Conservation (phyloP, 2,329 filamentous ascomycete genomes). For the Simplicillium aogashimaense region DNA sequence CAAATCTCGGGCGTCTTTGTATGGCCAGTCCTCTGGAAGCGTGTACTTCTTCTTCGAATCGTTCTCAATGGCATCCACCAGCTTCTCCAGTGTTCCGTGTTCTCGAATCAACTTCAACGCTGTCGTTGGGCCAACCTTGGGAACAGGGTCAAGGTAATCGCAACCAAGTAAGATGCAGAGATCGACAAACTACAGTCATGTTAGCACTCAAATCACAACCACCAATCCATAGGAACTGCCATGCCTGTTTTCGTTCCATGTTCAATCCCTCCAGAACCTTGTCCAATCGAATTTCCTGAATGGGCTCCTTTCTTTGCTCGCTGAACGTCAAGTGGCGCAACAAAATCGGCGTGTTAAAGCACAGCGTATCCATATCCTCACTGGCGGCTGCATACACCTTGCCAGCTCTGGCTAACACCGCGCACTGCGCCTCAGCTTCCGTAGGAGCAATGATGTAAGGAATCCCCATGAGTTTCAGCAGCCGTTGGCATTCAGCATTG, state of each 20-base stretch:
- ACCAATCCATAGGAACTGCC: constrained; percentile 5
- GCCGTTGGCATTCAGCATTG: constrained; percentile 84
- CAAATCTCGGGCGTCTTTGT: constrained; percentile 77
- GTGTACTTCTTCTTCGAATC: constrained; percentile 71
- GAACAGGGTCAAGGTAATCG: constrained; percentile 94
- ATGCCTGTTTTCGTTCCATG: constrained; percentile 80
- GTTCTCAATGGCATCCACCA: constrained; percentile 70
- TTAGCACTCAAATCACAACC: background rate
- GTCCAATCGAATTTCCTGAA: constrained; percentile 85
- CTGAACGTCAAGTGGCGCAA: constrained; percentile 91
- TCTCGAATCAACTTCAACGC: constrained; percentile 92
- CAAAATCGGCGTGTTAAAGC: constrained; percentile 86
- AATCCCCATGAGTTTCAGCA: constrained; percentile 92
- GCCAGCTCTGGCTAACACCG: constrained; percentile 74
- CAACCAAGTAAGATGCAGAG: constrained; percentile 95
- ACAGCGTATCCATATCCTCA: constrained; percentile 98
- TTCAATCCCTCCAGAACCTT: constrained; percentile 76
- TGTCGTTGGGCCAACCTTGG: constrained; percentile 85
- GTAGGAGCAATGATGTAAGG: constrained; percentile 93
- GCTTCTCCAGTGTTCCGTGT: constrained; percentile 75
- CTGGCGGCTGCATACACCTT: constrained; percentile 96
- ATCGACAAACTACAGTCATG: constrained; percentile 69
- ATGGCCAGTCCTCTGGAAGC: constrained; percentile 96
- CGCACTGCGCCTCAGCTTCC: constrained; percentile 95
- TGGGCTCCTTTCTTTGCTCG: constrained; percentile 94